Base-by-base conservation (phyloP, 768 basidiomycete species). In the Kwoniella sp. region DNA sequence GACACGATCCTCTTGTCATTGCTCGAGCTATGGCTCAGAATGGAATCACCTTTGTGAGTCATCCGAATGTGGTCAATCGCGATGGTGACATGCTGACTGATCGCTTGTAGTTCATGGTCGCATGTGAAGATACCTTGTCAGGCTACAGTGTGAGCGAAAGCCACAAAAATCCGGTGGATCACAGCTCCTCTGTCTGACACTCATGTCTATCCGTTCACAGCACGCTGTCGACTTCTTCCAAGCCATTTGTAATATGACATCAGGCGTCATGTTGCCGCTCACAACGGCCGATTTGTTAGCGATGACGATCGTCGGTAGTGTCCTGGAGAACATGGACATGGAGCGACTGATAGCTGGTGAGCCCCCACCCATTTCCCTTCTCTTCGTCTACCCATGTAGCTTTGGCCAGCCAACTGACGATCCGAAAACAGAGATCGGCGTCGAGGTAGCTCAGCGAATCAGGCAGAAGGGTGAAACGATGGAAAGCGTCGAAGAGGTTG, bases 301-400 rank as follows among this genome's bases (percentile, higher is more conserved):
- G 20, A 92, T 95, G 76, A 95, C 95, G 30, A 98, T 98, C 64
- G 93, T 79, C 61, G 95, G 93, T 34, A 92, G 91, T 79, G 94
- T 97, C 48, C 85, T 98, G 29, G 95, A 98, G 83, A 96, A 97
- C 75, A 87, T 97, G 65, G 95, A 98, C 81, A 95, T 98, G 95
- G 95, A 98, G 75, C 87, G 93, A 30, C 85, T 98, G 41, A 92
- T 98, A 62, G 87, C 88, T 38, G 73, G 78, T 77, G 41, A 68
- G 75, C 58, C 22, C 15, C 34, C n/a, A n/a, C n/a, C n/a, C n/a
- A n/a, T n/a, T n/a, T n/a, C n/a, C n/a, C n/a, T n/a, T n/a, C 34
- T 45, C 4, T 25, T 1, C 29, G 15, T 37, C 13, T 25, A 29
- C 13, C 3, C 29, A 15, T 37, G 51, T 45, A 4, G 63, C 3